Evolutionary conservation across 2,329 filamentous ascomycete species (phyloP), one percentile per base, ranked within the genome.

Genomic region (Fusarium coffeatum): DNA sequence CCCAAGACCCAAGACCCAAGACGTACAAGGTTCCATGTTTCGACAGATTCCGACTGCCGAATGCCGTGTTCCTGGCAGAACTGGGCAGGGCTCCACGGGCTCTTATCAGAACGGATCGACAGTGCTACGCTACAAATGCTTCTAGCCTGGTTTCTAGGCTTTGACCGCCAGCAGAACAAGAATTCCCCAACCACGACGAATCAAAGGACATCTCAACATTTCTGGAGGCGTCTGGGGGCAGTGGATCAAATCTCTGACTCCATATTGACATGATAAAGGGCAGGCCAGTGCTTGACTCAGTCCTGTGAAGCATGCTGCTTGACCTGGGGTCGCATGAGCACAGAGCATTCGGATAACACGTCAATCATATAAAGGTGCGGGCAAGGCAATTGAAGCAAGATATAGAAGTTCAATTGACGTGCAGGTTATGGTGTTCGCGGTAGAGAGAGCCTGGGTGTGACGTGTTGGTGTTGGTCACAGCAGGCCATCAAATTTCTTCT

Each of bases 131-230:
- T 66, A 49, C 34, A 37, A 54, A 55, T 53, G 45, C 54, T 67
- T 55, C 54, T 64, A 67, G 62, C 46, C 43, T 47, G 9, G 30
- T 43, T 45, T 48, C 50, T 49, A 60, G 42, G 45, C 51, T 69
- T 65, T 70, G 66, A 68, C 68, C 63, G 55, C 54, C 48, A 49
- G 13, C 51, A 32, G 43, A 65, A 42, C 18, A 40, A 27, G 41
- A 34, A 48, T 27, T 18, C n/a, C 46, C 49, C 34, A 42, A 30
- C 27, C 8, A 20, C 49, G 32, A 30, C 68, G 51, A 70, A 71
- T 71, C 64, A 57, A 25, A 51, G 57, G 43, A 25, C 49, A 34
- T 55, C 66, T 59, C 67, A 71, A 70, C 68, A 71, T 57, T 69
- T 59, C 67, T 23, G 28, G 22, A 62, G 42, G 42, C 47, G 46